A percentile compares a stretch with the other conserved stretches of the same genome.
Evolutionary conservation across 306 rosid genomes (phyloP).

Genomic region (Prosopis cineraria): DNA sequence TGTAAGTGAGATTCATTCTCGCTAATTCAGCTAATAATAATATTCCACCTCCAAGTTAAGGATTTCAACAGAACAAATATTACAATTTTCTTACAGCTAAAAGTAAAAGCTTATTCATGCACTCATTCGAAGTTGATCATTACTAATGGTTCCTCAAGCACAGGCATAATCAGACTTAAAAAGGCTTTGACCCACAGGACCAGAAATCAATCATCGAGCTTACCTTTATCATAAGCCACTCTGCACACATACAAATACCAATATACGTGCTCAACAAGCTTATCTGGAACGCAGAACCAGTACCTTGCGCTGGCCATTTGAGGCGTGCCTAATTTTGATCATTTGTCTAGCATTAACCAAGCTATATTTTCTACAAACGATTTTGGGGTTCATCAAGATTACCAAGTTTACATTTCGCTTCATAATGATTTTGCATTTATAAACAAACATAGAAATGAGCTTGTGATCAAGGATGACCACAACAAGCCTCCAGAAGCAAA

Average conservation of each 20-base stretch:
- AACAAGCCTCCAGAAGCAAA: not conserved
- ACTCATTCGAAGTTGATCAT: not conserved
- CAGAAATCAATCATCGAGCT: not conserved
- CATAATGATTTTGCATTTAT: not conserved
- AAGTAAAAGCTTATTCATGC: not conserved
- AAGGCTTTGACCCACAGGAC: not conserved
- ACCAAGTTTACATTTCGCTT: not conserved
- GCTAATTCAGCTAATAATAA: not conserved
- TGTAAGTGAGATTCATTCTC: not conserved
- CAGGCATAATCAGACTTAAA: not conserved
- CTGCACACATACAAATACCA: not conserved
- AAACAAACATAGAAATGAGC: not conserved
- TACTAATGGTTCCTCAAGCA: not conserved
- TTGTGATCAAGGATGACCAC: not conserved
- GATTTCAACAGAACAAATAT: constrained; percentile 1
- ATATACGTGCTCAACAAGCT: not conserved
- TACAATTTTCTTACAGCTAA: not conserved
- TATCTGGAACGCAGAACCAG: not conserved
- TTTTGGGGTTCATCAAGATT: not conserved
- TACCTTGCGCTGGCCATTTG: not conserved
- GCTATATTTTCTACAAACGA: not conserved
- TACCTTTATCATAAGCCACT: not conserved
- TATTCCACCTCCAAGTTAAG: not conserved
- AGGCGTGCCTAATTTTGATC: not conserved
- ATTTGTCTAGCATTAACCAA: not conserved